These are phyloP conservation scores for Fusarium pseudocircinatum DNA, from an alignment of 2,329 filamentous ascomycete species.

Conservation along the genomic window DNA sequence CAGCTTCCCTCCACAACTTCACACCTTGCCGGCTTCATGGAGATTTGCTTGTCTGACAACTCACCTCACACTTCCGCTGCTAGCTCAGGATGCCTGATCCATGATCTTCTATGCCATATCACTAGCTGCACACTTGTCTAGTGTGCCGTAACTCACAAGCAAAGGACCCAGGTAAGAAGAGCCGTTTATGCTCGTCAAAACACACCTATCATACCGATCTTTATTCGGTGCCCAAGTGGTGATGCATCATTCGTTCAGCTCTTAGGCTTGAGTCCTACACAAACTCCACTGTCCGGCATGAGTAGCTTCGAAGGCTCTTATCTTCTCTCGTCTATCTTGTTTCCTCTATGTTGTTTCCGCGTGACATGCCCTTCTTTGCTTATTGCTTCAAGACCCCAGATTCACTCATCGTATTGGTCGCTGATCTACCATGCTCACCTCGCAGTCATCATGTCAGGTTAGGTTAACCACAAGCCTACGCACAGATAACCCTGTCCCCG, in stretches of 20 bases:
- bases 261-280: neutral
- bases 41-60: conserved; percentile 9
- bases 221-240: neutral
- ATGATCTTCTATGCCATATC: neutral
- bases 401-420: conserved; percentile 14
- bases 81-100: neutral
- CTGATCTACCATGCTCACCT: conserved; percentile 20
- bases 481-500: neutral
- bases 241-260: conserved; percentile 3
- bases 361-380: conserved; percentile 14
- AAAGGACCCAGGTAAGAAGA: neutral
- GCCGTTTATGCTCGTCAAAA: neutral
- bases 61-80: neutral
- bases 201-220: neutral
- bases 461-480: conserved; percentile 3
- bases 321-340: conserved; percentile 17
- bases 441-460: conserved; percentile 8
- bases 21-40: conserved; percentile 2
- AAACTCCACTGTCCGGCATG: conserved; percentile 22
- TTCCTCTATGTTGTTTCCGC: conserved; percentile 18
- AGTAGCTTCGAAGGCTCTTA: conserved; percentile 15
- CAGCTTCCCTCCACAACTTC: neutral
- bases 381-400: conserved; percentile 8
- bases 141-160: neutral
- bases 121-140: neutral